phyloP scores from a whole-genome alignment of 2,329 filamentous ascomycete genomes.

The Fusarium sp. region DNA sequence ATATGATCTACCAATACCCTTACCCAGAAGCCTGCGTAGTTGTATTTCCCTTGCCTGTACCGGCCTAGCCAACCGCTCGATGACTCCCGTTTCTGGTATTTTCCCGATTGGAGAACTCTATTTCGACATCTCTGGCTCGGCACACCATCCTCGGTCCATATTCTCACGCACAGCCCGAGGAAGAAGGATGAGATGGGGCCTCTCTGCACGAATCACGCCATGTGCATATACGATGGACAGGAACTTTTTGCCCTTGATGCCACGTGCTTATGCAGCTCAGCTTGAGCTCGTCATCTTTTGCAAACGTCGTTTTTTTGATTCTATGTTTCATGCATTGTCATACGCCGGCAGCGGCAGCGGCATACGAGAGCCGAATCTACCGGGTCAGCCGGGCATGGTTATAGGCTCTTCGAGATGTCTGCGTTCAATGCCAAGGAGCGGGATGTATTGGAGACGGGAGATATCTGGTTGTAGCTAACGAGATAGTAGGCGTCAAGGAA shows the following conservation, averaged over 20 bases:
- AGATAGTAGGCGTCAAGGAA: not conserved
- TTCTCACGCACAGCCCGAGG: not conserved
- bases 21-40: not conserved
- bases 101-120: constrained; percentile 5
- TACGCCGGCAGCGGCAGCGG: not conserved
- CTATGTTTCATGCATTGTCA: not conserved
- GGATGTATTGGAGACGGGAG: not conserved
- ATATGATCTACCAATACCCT: not conserved
- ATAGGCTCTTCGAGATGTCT: not conserved
- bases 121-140: not conserved
- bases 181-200: not conserved
- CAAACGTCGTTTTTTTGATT: not conserved
- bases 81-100: not conserved
- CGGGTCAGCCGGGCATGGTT: not conserved
- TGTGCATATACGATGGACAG: constrained; percentile 17
- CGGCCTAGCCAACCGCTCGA: not conserved
- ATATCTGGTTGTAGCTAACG: not conserved
- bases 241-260: not conserved
- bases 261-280: not conserved
- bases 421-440: not conserved
- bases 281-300: not conserved
- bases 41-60: not conserved
- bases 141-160: not conserved
- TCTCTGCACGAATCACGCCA: not conserved
- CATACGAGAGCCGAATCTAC: constrained; percentile 4